These are phyloP conservation scores for Halteria grandinella DNA, from an alignment of 73 alveolate genomes.

Conservation along the genomic window DNA sequence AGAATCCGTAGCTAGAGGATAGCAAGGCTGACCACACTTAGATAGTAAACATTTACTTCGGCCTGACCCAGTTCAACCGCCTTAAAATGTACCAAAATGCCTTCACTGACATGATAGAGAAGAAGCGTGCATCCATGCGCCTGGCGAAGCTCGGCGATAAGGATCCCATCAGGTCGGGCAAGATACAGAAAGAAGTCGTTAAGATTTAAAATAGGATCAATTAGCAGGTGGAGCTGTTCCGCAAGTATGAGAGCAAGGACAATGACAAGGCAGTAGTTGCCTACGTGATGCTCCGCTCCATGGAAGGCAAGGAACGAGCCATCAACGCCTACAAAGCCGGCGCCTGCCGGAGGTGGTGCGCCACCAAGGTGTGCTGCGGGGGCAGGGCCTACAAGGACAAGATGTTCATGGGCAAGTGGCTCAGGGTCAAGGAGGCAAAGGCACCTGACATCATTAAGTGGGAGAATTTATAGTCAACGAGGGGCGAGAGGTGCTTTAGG, in stretches of 20 bases:
- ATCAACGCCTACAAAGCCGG: slow-evolving; percentile 9
- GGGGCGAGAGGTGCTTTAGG: slow-evolving; percentile 2
- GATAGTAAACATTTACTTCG: slow-evolving; percentile 37
- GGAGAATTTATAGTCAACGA: slow-evolving; percentile 21
- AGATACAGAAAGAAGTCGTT: too few species aligned
- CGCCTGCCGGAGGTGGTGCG: slow-evolving; percentile 42
- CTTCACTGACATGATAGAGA: neutral
- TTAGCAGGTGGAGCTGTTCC: neutral
- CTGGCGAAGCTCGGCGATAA: too few species aligned
- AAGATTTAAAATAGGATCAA: neutral
- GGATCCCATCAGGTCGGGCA: too few species aligned
- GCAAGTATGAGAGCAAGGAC: neutral
- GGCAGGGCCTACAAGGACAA: too few species aligned
- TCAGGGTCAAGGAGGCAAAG: too few species aligned
- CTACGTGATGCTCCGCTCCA: slow-evolving; percentile 44
- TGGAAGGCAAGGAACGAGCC: slow-evolving; percentile 38
- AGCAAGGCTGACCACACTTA: neutral
- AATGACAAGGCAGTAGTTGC: slow-evolving; percentile 15
- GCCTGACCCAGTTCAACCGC: slow-evolving; percentile 19
- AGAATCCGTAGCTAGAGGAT: slow-evolving; percentile 11
- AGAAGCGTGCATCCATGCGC: too few species aligned
- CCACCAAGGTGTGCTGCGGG: slow-evolving; percentile 1
- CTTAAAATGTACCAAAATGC: neutral
- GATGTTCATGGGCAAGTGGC: slow-evolving; percentile 53
- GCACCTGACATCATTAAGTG: slow-evolving; percentile 36